Conservation (phyloP, 2,329 filamentous ascomycete genomes). For the Ramularia collo-cygni region DNA sequence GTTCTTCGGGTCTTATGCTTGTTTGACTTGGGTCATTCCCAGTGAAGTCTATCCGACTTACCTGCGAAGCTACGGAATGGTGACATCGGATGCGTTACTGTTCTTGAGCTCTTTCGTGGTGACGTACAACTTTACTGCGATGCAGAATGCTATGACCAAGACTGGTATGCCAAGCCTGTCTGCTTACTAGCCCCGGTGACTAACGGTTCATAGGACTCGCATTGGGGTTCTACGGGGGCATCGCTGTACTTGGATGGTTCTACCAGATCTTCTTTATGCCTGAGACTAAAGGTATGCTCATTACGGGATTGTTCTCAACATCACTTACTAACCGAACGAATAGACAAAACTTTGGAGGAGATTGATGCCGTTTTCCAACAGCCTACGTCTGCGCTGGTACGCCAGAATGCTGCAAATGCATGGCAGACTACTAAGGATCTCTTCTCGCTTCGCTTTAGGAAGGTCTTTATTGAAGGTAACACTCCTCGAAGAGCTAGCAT, state of each 20-base stretch:
- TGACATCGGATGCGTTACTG: constrained; percentile 58
- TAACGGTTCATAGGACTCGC: too few species aligned
- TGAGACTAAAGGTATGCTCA: constrained; percentile 53
- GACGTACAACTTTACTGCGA: constrained; percentile 67
- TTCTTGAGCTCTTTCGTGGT: constrained; percentile 68
- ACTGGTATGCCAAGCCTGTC: too few species aligned
- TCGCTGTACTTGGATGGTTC: constrained; percentile 62
- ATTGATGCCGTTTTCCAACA: constrained; percentile 61
- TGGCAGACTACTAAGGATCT: constrained; percentile 41
- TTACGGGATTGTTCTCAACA: background rate
- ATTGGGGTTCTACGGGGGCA: constrained; percentile 68
- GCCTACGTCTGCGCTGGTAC: constrained; percentile 57
- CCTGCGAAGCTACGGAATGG: constrained; percentile 67
- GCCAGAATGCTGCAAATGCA: constrained; percentile 49
- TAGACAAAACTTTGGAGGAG: constrained; percentile 59
- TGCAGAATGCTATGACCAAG: constrained; percentile 60
- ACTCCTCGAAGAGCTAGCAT: constrained; percentile 10
- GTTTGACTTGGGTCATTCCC: constrained; percentile 36
- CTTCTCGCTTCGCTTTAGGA: constrained; percentile 37
- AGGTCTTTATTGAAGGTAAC: constrained; percentile 39
- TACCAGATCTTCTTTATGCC: constrained; percentile 72
- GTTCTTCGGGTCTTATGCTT: constrained; percentile 51
- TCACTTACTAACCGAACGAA: constrained; percentile 30
- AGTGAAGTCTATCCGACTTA: constrained; percentile 68
- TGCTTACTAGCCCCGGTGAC: too few species aligned